A percentile compares a stretch with the other conserved stretches of the same genome.
Conservation (phyloP, 768 basidiomycete species). For the Crepidotus variabilis region DNA sequence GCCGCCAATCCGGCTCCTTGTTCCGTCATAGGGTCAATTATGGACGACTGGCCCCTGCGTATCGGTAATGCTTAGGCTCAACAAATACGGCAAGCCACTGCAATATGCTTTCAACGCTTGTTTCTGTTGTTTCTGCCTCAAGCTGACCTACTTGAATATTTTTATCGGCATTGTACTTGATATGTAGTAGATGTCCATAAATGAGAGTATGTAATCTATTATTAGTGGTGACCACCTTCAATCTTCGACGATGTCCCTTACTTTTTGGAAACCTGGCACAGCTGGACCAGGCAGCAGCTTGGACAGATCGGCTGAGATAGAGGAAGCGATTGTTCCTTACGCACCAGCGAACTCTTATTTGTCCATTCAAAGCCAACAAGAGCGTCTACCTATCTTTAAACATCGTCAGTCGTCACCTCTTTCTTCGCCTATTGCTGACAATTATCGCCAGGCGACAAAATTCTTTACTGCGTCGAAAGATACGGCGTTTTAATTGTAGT, state of each 20-base stretch:
- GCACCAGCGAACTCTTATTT: slow-evolving; percentile 51
- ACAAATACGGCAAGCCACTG: no score
- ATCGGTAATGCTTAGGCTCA: no score
- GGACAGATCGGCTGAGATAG: slow-evolving; percentile 77
- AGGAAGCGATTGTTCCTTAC: slow-evolving; percentile 68
- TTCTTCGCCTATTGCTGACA: background rate
- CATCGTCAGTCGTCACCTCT: slow-evolving; percentile 57
- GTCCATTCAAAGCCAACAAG: slow-evolving; percentile 72
- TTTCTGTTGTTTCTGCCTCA: no score
- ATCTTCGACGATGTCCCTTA: slow-evolving; percentile 42
- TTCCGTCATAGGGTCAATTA: no score
- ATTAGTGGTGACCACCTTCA: background rate
- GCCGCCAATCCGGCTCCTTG: no score
- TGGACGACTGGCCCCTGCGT: no score
- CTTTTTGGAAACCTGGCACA: slow-evolving; percentile 92
- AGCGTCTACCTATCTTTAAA: slow-evolving; percentile 85
- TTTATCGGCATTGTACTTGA: background rate
- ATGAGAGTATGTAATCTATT: background rate
- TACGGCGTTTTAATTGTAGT: slow-evolving; percentile 85
- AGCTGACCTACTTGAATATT: no score
- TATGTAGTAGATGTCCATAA: background rate
- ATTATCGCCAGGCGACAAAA: slow-evolving; percentile 55
- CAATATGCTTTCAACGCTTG: no score
- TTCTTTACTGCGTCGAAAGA: slow-evolving; percentile 82
- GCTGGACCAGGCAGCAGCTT: slow-evolving; percentile 80